Percentiles rank a stretch among this genome's conserved stretches.
Evolutionary conservation across 176 grass and related monocot genomes (phyloP).

Genomic region (Phragmites australis): DNA sequence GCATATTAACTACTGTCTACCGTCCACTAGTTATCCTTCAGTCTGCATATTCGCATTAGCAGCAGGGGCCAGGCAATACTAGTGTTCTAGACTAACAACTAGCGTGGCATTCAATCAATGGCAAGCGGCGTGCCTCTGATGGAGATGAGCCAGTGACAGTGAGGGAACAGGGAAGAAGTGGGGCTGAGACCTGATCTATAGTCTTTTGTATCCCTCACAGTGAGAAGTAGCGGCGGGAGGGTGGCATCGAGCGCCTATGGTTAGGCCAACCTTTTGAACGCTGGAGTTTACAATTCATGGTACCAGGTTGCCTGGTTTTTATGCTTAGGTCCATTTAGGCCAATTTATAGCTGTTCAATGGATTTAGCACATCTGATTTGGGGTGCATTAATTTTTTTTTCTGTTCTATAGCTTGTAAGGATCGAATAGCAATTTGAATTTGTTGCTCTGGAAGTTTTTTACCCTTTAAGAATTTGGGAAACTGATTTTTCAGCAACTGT

Average conservation of each 20-base stretch:
- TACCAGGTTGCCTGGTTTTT: not conserved
- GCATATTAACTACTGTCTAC: not conserved
- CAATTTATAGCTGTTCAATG: not conserved
- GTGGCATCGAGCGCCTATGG: not conserved
- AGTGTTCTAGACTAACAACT: not conserved
- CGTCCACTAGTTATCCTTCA: not conserved
- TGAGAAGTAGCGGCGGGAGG: too few species aligned
- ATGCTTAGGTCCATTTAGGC: conserved; percentile 13
- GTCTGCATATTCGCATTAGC: not conserved
- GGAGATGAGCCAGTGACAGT: not conserved
- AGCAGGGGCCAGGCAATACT: not conserved
- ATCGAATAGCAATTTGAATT: conserved; percentile 8
- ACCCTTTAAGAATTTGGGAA: not conserved
- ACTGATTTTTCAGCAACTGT: not conserved
- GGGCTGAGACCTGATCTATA: not conserved
- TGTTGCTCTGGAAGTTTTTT: not conserved
- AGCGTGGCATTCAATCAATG: not conserved
- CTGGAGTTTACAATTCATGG: not conserved
- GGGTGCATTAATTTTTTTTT: not conserved
- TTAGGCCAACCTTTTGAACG: not conserved
- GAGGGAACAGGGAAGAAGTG: not conserved
- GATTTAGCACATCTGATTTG: conserved; percentile 2
- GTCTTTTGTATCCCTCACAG: too few species aligned
- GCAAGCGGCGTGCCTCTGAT: not conserved
- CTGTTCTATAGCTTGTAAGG: conserved; percentile 1